Evolutionary conservation across 225 moss, liverwort and hornwort genomes (phyloP).

Genomic region (Polytrichum formosum): DNA sequence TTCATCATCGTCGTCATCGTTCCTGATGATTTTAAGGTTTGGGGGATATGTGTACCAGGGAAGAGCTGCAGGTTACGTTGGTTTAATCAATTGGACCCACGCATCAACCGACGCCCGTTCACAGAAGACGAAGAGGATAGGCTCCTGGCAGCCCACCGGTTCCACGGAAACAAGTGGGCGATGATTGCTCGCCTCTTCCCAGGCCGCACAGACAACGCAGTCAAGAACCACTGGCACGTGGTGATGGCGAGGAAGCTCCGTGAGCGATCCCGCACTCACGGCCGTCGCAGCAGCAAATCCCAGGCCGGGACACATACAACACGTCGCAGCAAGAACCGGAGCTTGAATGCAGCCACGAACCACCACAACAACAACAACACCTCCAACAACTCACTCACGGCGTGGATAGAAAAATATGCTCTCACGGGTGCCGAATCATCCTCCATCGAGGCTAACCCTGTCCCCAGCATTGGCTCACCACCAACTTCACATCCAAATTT

Average conservation of each 20-base stretch:
- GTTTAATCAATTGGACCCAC: conserved; percentile 96
- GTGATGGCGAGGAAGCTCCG: conserved; percentile 91
- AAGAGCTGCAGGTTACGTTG: conserved; percentile 95
- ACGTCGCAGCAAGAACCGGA: conserved; percentile 49
- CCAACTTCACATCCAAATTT: conserved; percentile 17
- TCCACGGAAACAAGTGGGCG: conserved; percentile 98
- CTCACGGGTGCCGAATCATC: conserved; percentile 21
- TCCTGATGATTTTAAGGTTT: neutral
- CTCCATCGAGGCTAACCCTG: conserved; percentile 3
- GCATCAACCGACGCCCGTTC: conserved; percentile 90
- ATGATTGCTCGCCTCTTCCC: conserved; percentile 97
- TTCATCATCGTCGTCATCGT: neutral
- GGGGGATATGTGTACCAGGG: conserved; percentile 41
- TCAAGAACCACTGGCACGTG: conserved; percentile 98
- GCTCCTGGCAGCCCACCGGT: conserved; percentile 80
- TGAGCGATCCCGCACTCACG: conserved; percentile 78
- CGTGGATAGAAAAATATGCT: conserved; percentile 88
- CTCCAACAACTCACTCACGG: conserved; percentile 65
- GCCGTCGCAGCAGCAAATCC: conserved; percentile 63
- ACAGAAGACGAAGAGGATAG: conserved; percentile 93
- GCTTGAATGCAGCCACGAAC: conserved; percentile 20
- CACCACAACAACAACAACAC: conserved; percentile 9
- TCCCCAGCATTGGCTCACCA: conserved; percentile 38
- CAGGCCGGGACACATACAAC: conserved; percentile 35
- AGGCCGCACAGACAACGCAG: conserved; percentile 95